A percentile compares a stretch with the other conserved stretches of the same genome.
Evolutionary conservation across 257 asterid genomes (phyloP).

Genomic region (Solanum ossicruentum): DNA sequence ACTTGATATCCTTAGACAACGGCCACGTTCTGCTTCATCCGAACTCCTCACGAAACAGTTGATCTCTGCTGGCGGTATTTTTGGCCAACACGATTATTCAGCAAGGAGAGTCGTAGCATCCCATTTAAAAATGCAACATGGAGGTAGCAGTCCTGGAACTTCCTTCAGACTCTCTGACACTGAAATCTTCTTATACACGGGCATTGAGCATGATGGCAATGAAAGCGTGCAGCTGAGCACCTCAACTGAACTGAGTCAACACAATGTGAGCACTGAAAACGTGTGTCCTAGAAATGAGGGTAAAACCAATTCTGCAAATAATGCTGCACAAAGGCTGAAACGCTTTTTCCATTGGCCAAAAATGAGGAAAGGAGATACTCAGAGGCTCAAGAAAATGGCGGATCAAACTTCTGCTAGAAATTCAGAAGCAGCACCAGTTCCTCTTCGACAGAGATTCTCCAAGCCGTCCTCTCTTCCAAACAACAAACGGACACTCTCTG

Average conservation of each 20-base stretch:
- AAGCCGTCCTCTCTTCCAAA: conserved; percentile 34
- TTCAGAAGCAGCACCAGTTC: conserved; percentile 36
- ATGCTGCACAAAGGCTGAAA: conserved; percentile 41
- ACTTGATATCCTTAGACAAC: conserved; percentile 59
- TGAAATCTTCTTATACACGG: conserved; percentile 60
- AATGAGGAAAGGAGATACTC: conserved; percentile 14
- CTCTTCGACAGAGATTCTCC: conserved; percentile 62
- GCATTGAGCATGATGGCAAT: conserved; percentile 40
- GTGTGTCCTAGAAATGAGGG: conserved; percentile 7
- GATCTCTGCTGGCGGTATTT: conserved; percentile 77
- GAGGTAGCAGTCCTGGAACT: conserved; percentile 78
- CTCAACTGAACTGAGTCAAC: conserved; percentile 31
- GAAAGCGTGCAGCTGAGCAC: conserved; percentile 19
- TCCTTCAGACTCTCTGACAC: conserved; percentile 70
- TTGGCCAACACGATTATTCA: conserved; percentile 50
- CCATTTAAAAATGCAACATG: conserved; percentile 54
- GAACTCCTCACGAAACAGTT: conserved; percentile 54
- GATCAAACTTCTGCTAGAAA: conserved; percentile 7
- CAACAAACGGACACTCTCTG: conserved; percentile 69
- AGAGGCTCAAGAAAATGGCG: conserved; percentile 17
- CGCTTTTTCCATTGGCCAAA: conserved; percentile 68
- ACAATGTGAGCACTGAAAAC: conserved; percentile 9
- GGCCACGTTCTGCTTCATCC: conserved; percentile 56
- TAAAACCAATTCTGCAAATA: conserved; percentile 20
- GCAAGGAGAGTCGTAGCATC: conserved; percentile 67